phyloP scores from a whole-genome alignment of 2,329 filamentous ascomycete genomes.

The Colletotrichum paranaense region DNA sequence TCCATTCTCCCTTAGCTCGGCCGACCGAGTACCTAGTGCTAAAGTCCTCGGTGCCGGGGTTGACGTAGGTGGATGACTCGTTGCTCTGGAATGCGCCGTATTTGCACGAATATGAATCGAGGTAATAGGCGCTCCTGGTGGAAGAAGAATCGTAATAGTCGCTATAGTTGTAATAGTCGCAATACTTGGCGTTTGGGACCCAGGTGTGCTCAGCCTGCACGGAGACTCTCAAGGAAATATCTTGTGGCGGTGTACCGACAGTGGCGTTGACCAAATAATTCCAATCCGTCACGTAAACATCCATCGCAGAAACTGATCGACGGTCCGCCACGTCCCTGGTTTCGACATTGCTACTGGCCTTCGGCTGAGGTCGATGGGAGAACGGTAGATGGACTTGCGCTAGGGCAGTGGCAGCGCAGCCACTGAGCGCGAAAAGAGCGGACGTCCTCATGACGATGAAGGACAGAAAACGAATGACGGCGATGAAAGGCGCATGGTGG shows the following conservation, averaged over 20 bases:
- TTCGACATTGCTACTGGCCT: not conserved
- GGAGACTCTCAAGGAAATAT: conserved; percentile 7
- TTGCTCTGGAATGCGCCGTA: conserved; percentile 46
- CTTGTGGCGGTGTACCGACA: conserved; percentile 29
- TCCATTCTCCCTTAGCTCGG: conserved; percentile 40
- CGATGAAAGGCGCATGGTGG: not conserved
- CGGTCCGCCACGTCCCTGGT: not conserved
- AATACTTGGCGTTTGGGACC: not conserved
- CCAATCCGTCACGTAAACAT: not conserved
- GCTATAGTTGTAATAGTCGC: not conserved
- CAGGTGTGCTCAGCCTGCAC: conserved; percentile 1
- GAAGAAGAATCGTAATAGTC: not conserved
- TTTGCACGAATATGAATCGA: not conserved
- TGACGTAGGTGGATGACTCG: conserved; percentile 59
- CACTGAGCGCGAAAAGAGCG: not conserved
- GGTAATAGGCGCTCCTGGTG: no score
- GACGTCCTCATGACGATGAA: conserved; percentile 8
- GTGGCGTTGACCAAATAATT: conserved; percentile 27
- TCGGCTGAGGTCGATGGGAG: not conserved
- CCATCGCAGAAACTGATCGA: not conserved
- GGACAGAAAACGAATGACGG: not conserved
- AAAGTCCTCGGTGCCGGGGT: conserved; percentile 57
- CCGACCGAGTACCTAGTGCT: conserved; percentile 70
- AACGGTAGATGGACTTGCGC: conserved; percentile 24
- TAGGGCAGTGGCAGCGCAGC: not conserved